A percentile compares a stretch with the other conserved stretches of the same genome.
Conservation (phyloP, 1,284 basidiomycete species). For the Papiliotrema fonsecae region DNA sequence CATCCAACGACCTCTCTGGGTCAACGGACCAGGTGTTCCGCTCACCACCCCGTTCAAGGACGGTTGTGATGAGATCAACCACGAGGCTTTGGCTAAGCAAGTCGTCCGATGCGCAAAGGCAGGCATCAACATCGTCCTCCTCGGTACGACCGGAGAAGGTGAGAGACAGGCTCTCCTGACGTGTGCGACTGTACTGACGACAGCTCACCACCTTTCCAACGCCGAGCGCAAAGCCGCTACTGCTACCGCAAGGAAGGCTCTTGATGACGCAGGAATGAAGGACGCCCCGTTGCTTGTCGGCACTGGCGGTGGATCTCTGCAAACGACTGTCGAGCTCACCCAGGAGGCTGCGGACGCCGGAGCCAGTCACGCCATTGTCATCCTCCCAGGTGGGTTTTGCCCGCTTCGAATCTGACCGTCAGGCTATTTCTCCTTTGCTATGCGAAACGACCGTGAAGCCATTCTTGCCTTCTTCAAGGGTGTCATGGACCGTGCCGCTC, state of each 20-base stretch:
- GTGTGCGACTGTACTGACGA: background rate
- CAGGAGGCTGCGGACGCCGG: constrained; percentile 73
- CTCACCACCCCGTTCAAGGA: constrained; percentile 50
- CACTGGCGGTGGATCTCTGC: constrained; percentile 68
- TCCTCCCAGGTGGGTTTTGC: constrained; percentile 30
- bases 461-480: constrained; percentile 51
- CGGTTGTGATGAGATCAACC: constrained; percentile 31
- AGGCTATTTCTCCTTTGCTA: constrained; percentile 51
- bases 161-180: constrained; percentile 10
- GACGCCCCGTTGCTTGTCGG: constrained; percentile 73
- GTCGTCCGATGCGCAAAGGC: constrained; percentile 49
- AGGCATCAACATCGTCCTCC: constrained; percentile 49
- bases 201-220: constrained; percentile 59
- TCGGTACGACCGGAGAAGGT: constrained; percentile 52
- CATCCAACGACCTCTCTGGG: constrained; percentile 18
- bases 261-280: constrained; percentile 67
- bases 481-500: constrained; percentile 74
- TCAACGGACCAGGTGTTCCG: constrained; percentile 47
- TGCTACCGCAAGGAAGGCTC: constrained; percentile 62
- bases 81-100: constrained; percentile 46
- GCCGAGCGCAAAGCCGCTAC: constrained; percentile 65
- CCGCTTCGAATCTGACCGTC: background rate
- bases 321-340: constrained; percentile 75
- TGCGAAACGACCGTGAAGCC: constrained; percentile 48
- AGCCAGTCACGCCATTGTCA: constrained; percentile 59